Evolutionary conservation across 305 asterid genomes (phyloP), one percentile per base, ranked within the genome.

Genomic region (Galium porrigens): DNA sequence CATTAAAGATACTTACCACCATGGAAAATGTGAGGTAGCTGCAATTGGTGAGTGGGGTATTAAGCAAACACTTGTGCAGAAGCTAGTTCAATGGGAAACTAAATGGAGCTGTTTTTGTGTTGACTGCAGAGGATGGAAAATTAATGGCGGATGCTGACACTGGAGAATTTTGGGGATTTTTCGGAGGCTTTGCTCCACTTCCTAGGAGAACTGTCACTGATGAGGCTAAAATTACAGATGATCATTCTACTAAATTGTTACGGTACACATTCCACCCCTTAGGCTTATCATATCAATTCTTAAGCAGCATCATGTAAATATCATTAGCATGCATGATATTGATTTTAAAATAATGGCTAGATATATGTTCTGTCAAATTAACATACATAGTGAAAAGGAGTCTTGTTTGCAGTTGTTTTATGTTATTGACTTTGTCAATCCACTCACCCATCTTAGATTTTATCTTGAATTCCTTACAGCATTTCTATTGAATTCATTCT

Each of bases 161-260:
- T 20, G 99, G 99, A 70, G 99, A 94, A 69, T 94, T 94, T 72
- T 94, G 99, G 99, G 90, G 81, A 36, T 72, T 90, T 54, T 94
- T 94, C 73, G 99, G 99, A 74, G 99, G 99, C 68, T 94, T 94
- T 83, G 99, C 99, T 77, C 99, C 99, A 70, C 97, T 94, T 74
- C 95, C 97, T 7, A 88, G 86, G 84, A 94, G 90, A 81, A 68
- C 84, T 60, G 72, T 69, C 27, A 66, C 68, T 11, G 74, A 76
- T 66, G 89, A 80, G 76, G 52, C 82, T 52, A 75, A 72, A 76
- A 74, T 68, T 65, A 58, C 74, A 20, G 82, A 52, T 49, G 73
- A 51, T 65, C 58, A 63, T 74, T 66, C 86, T 53, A 49, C 82
- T 61, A 86, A 79, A 84, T 88, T 94, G 79, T 86, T 74, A 75